Percentiles rank a stretch among this genome's conserved stretches.
Evolutionary conservation across 106 monocot species (phyloP).

Genomic region (Acanthochlamys bracteata): DNA sequence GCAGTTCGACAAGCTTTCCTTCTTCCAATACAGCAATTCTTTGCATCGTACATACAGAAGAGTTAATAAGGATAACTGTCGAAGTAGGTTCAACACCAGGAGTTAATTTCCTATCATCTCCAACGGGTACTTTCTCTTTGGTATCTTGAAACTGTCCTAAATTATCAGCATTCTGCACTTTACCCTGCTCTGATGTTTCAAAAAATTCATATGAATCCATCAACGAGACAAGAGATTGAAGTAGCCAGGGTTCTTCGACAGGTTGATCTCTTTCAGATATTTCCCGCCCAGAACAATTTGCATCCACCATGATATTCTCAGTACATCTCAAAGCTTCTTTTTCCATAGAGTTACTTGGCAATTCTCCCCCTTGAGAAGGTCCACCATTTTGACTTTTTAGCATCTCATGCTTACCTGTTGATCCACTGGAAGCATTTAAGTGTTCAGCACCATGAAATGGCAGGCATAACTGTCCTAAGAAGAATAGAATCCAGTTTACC

Average conservation of each 20-base stretch:
- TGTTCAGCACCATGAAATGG: constrained; percentile 54
- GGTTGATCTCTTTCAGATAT: constrained; percentile 54
- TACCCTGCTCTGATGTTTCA: constrained; percentile 20
- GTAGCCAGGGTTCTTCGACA: constrained; percentile 83
- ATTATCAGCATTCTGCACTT: constrained; percentile 19
- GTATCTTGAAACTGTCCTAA: constrained; percentile 11
- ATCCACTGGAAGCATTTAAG: constrained; percentile 75
- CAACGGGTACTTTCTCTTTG: constrained; percentile 17
- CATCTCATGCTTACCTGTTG: constrained; percentile 57
- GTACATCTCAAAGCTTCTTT: neutral
- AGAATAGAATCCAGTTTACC: constrained; percentile 29
- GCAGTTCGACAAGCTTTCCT: constrained; percentile 76
- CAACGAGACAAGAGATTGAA: constrained; percentile 22
- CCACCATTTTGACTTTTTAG: constrained; percentile 28
- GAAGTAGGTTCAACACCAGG: constrained; percentile 36
- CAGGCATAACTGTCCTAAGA: neutral
- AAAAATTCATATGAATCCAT: constrained; percentile 11
- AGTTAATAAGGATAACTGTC: constrained; percentile 73
- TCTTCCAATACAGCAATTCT: constrained; percentile 93
- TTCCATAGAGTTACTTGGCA: constrained; percentile 5
- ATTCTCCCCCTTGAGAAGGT: constrained; percentile 3
- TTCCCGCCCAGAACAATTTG: constrained; percentile 14
- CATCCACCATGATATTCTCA: constrained; percentile 9
- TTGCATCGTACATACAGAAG: constrained; percentile 92
- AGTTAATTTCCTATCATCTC: constrained; percentile 22